These are phyloP conservation scores for Candida tropicalis DNA, from an alignment of 1,139 yeast species.

Conservation along the genomic window DNA sequence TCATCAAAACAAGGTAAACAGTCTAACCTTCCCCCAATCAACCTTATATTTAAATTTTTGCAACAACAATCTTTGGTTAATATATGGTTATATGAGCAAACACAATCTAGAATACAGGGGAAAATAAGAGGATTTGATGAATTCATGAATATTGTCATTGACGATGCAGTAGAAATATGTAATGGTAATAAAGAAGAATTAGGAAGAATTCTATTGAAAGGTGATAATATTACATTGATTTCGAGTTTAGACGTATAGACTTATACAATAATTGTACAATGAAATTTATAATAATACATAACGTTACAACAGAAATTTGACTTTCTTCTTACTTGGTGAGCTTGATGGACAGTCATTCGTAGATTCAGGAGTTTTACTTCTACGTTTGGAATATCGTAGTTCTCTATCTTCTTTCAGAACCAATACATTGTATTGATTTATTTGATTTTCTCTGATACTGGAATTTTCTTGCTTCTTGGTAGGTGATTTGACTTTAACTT, in stretches of 20 bases:
- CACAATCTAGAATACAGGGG: conserved; percentile 78
- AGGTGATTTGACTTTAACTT: conserved; percentile 18
- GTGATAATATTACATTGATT: conserved; percentile 89
- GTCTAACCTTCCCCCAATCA: conserved; percentile 83
- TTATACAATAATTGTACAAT: not conserved
- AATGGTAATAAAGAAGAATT: conserved; percentile 42
- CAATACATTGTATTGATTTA: conserved; percentile 29
- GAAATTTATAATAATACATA: not conserved
- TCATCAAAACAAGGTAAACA: conserved; percentile 26
- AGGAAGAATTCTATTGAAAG: conserved; percentile 75
- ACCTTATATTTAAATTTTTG: conserved; percentile 80
- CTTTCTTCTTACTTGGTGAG: conserved; percentile 10
- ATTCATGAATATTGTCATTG: conserved; percentile 94
- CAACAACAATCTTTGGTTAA: conserved; percentile 81
- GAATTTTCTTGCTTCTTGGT: conserved; percentile 20
- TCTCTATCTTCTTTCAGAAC: conserved; percentile 28
- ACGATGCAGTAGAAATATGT: conserved; percentile 77
- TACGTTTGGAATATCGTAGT: conserved; percentile 27
- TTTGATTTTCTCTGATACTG: conserved; percentile 30
- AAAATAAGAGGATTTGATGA: conserved; percentile 92
- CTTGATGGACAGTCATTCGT: conserved; percentile 1
- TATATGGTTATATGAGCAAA: conserved; percentile 89
- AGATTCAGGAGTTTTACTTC: not conserved
- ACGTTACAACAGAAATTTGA: conserved; percentile 10
- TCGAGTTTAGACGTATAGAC: conserved; percentile 51